Conservation (phyloP, 192 early-diverging fungal species). For the Geosiphon pyriformis region DNA sequence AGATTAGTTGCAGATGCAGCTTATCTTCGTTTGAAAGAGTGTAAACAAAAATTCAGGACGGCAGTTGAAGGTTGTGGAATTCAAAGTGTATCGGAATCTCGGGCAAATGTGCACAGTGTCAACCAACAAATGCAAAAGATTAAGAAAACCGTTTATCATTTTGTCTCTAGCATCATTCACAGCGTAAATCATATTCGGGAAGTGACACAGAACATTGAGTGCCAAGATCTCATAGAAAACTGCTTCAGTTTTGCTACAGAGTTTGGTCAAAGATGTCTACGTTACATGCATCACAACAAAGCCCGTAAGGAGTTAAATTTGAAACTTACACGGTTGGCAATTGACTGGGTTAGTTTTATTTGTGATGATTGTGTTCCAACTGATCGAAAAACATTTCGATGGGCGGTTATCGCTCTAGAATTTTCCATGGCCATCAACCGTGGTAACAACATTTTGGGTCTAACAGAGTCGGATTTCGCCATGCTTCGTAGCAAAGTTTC, state of each 20-base stretch:
- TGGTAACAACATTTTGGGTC: conserved; percentile 61
- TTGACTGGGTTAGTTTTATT: conserved; percentile 87
- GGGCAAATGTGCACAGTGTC: conserved; percentile 53
- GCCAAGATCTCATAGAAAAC: conserved; percentile 63
- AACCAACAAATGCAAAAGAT: conserved; percentile 54
- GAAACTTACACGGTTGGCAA: conserved; percentile 64
- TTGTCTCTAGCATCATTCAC: conserved; percentile 49
- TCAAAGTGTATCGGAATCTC: conserved; percentile 43
- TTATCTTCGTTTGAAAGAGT: conserved; percentile 32
- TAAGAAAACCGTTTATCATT: conserved; percentile 48
- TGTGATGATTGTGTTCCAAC: conserved; percentile 75
- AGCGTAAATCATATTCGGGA: conserved; percentile 53
- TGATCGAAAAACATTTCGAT: conserved; percentile 74
- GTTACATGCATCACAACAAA: conserved; percentile 31
- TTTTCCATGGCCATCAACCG: conserved; percentile 74
- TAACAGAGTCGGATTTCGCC: conserved; percentile 67
- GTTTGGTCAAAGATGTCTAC: conserved; percentile 53
- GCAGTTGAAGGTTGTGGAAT: conserved; percentile 41
- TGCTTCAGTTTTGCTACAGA: conserved; percentile 68
- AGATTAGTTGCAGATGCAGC: conserved; percentile 50
- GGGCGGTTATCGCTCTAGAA: conserved; percentile 80
- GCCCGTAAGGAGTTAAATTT: conserved; percentile 57
- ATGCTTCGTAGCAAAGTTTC: conserved; percentile 67
- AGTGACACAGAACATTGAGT: conserved; percentile 37
- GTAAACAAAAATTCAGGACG: conserved; percentile 47